Conservation (phyloP, 2,329 filamentous ascomycete genomes). For the Aspergillus sp. region DNA sequence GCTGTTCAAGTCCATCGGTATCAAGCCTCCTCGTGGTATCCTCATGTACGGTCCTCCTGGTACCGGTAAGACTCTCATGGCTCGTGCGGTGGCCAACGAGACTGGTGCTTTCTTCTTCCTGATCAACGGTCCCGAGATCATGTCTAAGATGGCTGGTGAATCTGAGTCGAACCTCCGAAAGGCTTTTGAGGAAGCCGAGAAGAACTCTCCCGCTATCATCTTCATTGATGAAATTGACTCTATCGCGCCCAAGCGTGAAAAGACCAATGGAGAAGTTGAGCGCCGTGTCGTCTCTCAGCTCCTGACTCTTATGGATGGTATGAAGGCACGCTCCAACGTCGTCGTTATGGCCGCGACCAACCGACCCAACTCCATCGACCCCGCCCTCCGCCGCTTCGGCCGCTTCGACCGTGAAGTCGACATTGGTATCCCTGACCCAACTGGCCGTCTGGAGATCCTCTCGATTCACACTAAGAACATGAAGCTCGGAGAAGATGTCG, state of each 20-base stretch:
- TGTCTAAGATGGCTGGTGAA: constrained; percentile 99
- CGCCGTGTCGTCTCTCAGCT: constrained; percentile 97
- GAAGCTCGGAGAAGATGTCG: constrained; percentile 96
- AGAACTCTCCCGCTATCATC: constrained; percentile 98
- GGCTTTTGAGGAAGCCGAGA: constrained; percentile 99
- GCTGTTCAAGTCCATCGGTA: constrained; percentile 99
- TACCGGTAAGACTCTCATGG: constrained; percentile 99
- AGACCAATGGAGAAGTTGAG: constrained; percentile 99
- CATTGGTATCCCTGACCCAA: constrained; percentile 96
- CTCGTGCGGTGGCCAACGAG: constrained; percentile 96
- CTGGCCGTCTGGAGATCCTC: constrained; percentile 96
- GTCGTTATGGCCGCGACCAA: constrained; percentile 99
- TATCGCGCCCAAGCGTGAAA: constrained; percentile 98
- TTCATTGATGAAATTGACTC: constrained; percentile 99
- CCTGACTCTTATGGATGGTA: constrained; percentile 96
- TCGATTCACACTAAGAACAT: constrained; percentile 99
- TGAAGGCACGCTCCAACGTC: constrained; percentile 98
- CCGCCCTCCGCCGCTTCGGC: constrained; percentile 93
- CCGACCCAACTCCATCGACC: constrained; percentile 97
- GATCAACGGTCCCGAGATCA: constrained; percentile 99
- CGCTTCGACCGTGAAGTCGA: constrained; percentile 99
- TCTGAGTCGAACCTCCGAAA: constrained; percentile 97
- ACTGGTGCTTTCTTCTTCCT: constrained; percentile 99
- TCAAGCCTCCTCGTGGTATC: constrained; percentile 98
- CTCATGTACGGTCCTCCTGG: constrained; percentile 94